Evolutionary conservation across 1,284 basidiomycete species (phyloP).

Genomic region (Moniliella sp.): DNA sequence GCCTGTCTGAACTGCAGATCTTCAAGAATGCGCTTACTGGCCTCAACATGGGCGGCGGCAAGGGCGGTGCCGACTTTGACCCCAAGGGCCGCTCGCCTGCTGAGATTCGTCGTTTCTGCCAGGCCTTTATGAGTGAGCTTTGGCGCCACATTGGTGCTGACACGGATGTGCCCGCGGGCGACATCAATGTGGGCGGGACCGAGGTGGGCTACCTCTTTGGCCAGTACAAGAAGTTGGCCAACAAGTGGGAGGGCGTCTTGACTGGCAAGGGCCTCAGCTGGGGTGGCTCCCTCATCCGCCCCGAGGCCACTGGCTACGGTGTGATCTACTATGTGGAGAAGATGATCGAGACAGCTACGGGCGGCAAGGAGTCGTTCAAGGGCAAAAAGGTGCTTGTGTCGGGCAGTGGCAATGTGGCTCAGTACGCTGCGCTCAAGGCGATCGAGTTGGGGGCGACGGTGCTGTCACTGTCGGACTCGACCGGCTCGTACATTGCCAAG

Average conservation of each 20-base stretch:
- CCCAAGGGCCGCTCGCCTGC: conserved; percentile 59
- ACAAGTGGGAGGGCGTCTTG: conserved; percentile 56
- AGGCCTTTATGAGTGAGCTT: conserved; percentile 13
- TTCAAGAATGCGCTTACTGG: conserved; percentile 68
- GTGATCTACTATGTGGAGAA: conserved; percentile 57
- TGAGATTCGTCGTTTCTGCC: conserved; percentile 49
- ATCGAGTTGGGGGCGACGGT: conserved; percentile 56
- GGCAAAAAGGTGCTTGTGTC: conserved; percentile 50
- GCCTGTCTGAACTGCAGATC: too few species aligned
- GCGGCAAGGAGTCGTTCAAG: conserved; percentile 6
- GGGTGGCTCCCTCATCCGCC: conserved; percentile 36
- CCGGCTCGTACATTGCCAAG: conserved; percentile 47
- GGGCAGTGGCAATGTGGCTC: conserved; percentile 48
- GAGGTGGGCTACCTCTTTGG: conserved; percentile 18
- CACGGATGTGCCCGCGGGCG: conserved; percentile 60
- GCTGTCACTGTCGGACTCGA: conserved; percentile 57
- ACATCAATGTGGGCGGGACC: conserved; percentile 39
- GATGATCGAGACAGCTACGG: conserved; percentile 38
- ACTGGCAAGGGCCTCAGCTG: conserved; percentile 57
- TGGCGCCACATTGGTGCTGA: conserved; percentile 36
- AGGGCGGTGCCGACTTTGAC: conserved; percentile 47
- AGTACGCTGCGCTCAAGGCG: conserved; percentile 58
- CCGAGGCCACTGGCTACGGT: conserved; percentile 43
- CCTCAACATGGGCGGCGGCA: conserved; percentile 51
- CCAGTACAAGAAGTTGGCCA: conserved; percentile 49